Evolutionary conservation across 345 rosid genomes (phyloP).

Genomic region (Gynandropsis gynandra): DNA sequence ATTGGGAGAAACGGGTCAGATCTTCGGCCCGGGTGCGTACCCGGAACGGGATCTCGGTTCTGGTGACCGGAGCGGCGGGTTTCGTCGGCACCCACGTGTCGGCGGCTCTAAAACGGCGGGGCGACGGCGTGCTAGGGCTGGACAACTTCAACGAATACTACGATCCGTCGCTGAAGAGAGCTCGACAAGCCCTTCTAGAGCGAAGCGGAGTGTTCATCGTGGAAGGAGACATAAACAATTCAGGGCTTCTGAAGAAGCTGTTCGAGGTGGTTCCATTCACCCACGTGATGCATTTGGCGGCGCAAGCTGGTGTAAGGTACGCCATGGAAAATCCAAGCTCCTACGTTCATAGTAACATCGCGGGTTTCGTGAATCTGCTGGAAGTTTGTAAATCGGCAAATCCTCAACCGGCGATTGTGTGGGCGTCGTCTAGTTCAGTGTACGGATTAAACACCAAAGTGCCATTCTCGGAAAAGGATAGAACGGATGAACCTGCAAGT

Average conservation of each 20-base stretch:
- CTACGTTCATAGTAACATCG: constrained; percentile 72
- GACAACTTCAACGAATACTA: constrained; percentile 84
- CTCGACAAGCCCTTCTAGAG: constrained; percentile 73
- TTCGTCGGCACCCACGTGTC: constrained; percentile 87
- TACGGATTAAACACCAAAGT: constrained; percentile 67
- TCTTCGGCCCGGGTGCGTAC: constrained; percentile 63
- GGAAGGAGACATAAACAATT: constrained; percentile 75
- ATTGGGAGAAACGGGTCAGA: constrained; percentile 63
- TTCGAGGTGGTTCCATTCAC: constrained; percentile 68
- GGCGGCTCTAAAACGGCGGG: constrained; percentile 60
- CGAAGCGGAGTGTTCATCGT: constrained; percentile 62
- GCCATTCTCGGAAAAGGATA: constrained; percentile 71
- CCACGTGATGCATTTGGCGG: constrained; percentile 84
- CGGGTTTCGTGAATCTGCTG: constrained; percentile 58
- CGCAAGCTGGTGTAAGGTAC: constrained; percentile 78
- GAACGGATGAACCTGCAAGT: constrained; percentile 82
- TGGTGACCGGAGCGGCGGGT: constrained; percentile 84
- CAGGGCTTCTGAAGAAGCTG: constrained; percentile 48
- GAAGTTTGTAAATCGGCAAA: constrained; percentile 58
- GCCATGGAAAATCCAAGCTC: constrained; percentile 74
- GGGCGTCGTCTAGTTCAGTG: constrained; percentile 78
- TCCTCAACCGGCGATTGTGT: constrained; percentile 69
- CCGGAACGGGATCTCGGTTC: constrained; percentile 55
- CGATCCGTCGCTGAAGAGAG: constrained; percentile 65
- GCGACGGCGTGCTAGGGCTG: constrained; percentile 71